phyloP scores from a whole-genome alignment of 345 rosid genomes.

The Ricinus communis region DNA sequence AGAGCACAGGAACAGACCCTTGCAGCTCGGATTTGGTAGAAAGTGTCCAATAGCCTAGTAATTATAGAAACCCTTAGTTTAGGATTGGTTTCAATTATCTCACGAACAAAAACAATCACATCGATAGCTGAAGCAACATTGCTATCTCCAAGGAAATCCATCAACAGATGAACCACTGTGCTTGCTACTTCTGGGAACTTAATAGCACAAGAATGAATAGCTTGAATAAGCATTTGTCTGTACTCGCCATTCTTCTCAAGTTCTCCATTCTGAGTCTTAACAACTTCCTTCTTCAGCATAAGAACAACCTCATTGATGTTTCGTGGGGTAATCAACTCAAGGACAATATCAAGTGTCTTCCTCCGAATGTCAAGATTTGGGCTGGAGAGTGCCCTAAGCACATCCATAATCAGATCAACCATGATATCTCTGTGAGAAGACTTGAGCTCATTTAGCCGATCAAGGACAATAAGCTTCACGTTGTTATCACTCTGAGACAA shows the following conservation, averaged over 20 bases:
- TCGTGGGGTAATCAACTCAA: slow-evolving; percentile 76
- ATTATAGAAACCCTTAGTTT: slow-evolving; percentile 81
- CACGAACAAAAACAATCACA: slow-evolving; percentile 74
- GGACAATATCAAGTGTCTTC: slow-evolving; percentile 80
- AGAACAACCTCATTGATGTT: slow-evolving; percentile 79
- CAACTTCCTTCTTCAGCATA: slow-evolving; percentile 82
- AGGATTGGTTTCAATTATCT: slow-evolving; percentile 82
- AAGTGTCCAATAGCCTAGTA: slow-evolving; percentile 80
- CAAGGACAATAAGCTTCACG: slow-evolving; percentile 85
- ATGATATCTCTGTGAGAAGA: slow-evolving; percentile 68
- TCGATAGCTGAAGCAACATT: slow-evolving; percentile 89
- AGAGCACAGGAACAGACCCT: slow-evolving; percentile 88
- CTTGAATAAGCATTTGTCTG: slow-evolving; percentile 92
- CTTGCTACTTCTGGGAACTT: slow-evolving; percentile 95
- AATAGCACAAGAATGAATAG: slow-evolving; percentile 83
- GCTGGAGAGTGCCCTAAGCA: slow-evolving; percentile 88
- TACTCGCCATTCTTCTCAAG: slow-evolving; percentile 90
- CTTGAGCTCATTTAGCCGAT: slow-evolving; percentile 75
- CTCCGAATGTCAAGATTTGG: slow-evolving; percentile 80
- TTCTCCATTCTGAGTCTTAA: slow-evolving; percentile 87
- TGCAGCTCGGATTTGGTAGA: slow-evolving; percentile 86
- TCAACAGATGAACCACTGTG: slow-evolving; percentile 84
- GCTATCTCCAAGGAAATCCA: slow-evolving; percentile 91
- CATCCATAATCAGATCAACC: slow-evolving; percentile 88
- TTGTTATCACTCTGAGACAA: slow-evolving; percentile 87